Evolutionary conservation across 306 rosid species (phyloP), one percentile per base, ranked within the genome.

Genomic region (Comarum palustre): DNA sequence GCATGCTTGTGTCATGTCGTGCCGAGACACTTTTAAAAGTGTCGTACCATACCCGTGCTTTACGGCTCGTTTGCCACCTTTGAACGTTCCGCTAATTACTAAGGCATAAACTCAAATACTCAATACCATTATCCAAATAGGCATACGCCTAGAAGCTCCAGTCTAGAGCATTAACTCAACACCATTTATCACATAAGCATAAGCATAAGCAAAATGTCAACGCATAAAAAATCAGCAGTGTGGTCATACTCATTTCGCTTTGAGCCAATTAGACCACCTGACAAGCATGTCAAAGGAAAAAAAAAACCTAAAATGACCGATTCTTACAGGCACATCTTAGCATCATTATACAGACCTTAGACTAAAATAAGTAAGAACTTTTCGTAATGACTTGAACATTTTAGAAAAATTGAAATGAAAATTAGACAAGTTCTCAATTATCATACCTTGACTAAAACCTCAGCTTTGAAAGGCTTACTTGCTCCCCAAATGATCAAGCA

Each of bases 401-500:
- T 11, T 1, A 10, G 2, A 46, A 31, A 29, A 29, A 2, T 29
- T 16, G 42, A 31, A 68, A 27, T 6, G 48, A 8, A 42, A 6
- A 15, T 31, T 68, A 31, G 31, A 51, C 34, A 50, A 34, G 63
- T 69, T 34, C 8, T 32, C 19, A 47, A 19, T 31, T 72, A 36
- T 31, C 68, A 48, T 82, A 94, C 97, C 92, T 82, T 90, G 81
- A 87, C 88, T 29, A 83, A 46, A 77, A 91, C 48, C 81, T 86
- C 78, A 0, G 96, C 79, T 45, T 88, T 94, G 81, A 73, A 94
- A 77, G 96, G 95, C 70, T 90, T 84, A 74, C 96, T 91, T 43
- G 97, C 97, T 2, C 91, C 96, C 99, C 99, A 94, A 15, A 94
- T 89, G 75, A 94, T 94, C 75, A 91, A 84, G 82, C 99, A 94